These are phyloP conservation scores for Aristolochia fimbriata DNA, from an alignment of 164 flowering plant genomes.

Conservation along the genomic window DNA sequence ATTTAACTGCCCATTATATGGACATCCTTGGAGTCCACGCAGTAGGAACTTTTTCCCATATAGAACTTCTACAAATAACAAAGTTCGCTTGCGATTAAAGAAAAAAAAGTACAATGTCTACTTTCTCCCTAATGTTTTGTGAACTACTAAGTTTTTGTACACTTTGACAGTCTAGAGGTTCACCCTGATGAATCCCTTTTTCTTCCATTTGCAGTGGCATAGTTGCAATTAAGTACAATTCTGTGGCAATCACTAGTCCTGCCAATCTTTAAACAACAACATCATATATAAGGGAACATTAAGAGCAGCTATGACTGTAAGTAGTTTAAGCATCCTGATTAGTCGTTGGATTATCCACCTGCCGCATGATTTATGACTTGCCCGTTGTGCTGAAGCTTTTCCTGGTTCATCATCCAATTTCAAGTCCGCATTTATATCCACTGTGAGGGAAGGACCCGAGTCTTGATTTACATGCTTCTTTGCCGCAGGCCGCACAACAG, in stretches of 20 bases:
- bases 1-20: no score
- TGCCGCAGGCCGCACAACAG: slow-evolving; percentile 59
- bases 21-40: no score
- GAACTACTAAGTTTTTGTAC: no score
- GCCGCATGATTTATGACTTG: slow-evolving; percentile 26
- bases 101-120: no score
- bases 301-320: slow-evolving; percentile 52
- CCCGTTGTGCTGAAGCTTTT: slow-evolving; percentile 17
- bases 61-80: no score
- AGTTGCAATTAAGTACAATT: no score
- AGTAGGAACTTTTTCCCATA: no score
- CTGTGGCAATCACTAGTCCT: slow-evolving; percentile 21
- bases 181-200: no score
- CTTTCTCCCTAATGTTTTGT: no score
- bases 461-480: slow-evolving; percentile 37
- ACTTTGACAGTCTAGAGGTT: no score
- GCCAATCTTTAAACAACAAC: slow-evolving; percentile 89
- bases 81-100: no score
- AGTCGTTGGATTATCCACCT: slow-evolving; percentile 35
- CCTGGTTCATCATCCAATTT: slow-evolving; percentile 15
- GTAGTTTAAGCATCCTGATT: slow-evolving; percentile 27
- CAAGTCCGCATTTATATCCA: slow-evolving; percentile 25
- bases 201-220: no score
- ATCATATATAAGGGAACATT: slow-evolving; percentile 82
- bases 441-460: slow-evolving; percentile 16